A percentile compares a stretch with the other conserved stretches of the same genome.
phyloP scores from a whole-genome alignment of 768 basidiomycete species.

The Pleurotus cornucopiae region DNA sequence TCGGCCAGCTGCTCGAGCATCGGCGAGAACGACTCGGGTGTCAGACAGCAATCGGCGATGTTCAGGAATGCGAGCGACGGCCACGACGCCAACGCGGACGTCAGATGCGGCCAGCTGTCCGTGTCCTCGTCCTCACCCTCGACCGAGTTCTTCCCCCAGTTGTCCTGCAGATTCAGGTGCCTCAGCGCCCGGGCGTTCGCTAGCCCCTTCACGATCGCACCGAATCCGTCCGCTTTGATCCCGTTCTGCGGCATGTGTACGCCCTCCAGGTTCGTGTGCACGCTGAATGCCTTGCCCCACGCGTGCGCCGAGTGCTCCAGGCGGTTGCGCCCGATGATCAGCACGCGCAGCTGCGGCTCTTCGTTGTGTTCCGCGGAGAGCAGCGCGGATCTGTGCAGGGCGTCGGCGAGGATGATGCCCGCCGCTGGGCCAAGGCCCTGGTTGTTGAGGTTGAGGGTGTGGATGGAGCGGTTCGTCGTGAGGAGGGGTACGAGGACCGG shows the following conservation, averaged over 20 bases:
- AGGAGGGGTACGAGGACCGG: conserved; percentile 92
- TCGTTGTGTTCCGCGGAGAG: conserved; percentile 63
- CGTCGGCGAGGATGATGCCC: conserved; percentile 80
- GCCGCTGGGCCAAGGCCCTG: conserved; percentile 94
- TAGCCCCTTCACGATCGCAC: conserved; percentile 72
- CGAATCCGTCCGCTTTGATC: conserved; percentile 89
- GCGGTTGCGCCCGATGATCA: conserved; percentile 96
- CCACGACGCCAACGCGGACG: conserved; percentile 58
- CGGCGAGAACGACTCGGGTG: conserved; percentile 76
- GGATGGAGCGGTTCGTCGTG: conserved; percentile 74
- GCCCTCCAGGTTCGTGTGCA: conserved; percentile 76
- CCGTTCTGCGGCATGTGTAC: conserved; percentile 98
- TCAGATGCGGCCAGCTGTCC: neutral
- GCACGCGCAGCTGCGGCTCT: conserved; percentile 64
- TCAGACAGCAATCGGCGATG: conserved; percentile 88
- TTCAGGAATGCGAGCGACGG: conserved; percentile 73
- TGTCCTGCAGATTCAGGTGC: conserved; percentile 90
- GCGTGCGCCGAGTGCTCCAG: conserved; percentile 80
- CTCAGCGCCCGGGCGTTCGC: conserved; percentile 60
- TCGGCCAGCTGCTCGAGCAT: conserved; percentile 54
- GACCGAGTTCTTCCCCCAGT: conserved; percentile 50
- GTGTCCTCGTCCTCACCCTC: conserved; percentile 48
- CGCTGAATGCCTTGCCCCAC: conserved; percentile 88
- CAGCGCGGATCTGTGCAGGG: conserved; percentile 72
- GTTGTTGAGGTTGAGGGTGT: conserved; percentile 89